phyloP scores from a whole-genome alignment of 768 basidiomycete genomes.

The Rhodosporidiobolus odoratus region DNA sequence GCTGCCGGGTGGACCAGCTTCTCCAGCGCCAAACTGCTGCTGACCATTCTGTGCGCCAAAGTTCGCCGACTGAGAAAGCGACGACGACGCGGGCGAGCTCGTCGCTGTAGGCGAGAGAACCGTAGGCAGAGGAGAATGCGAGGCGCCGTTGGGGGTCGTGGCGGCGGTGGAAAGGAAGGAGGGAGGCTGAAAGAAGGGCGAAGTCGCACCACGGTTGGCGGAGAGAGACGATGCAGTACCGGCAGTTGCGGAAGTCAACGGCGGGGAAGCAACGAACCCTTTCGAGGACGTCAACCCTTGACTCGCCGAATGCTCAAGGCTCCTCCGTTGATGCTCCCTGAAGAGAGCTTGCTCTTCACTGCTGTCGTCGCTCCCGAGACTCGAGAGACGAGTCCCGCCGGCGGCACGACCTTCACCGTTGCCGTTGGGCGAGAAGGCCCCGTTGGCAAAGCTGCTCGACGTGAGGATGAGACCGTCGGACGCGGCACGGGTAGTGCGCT shows the following conservation, averaged over 20 bases:
- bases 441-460: neutral
- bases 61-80: neutral
- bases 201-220: neutral
- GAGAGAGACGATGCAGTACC: neutral
- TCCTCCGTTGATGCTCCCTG: constrained; percentile 32
- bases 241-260: neutral
- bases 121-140: constrained; percentile 3
- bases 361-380: constrained; percentile 16
- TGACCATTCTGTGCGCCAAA: neutral
- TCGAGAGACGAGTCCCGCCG: constrained; percentile 10
- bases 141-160: neutral
- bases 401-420: neutral
- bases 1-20: constrained; percentile 7
- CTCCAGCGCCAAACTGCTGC: neutral
- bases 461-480: constrained; percentile 27
- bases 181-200: constrained; percentile 24
- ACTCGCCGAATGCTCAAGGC: constrained; percentile 24
- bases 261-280: constrained; percentile 15
- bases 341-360: constrained; percentile 31
- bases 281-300: constrained; percentile 12
- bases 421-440: neutral
- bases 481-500: constrained; percentile 27
- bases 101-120: constrained; percentile 6
- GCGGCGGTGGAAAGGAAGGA: constrained; percentile 13
- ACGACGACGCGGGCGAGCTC: neutral